These are phyloP conservation scores for Sanghuangporus weigelae DNA, from an alignment of 1,284 basidiomycete species.

Conservation along the genomic window DNA sequence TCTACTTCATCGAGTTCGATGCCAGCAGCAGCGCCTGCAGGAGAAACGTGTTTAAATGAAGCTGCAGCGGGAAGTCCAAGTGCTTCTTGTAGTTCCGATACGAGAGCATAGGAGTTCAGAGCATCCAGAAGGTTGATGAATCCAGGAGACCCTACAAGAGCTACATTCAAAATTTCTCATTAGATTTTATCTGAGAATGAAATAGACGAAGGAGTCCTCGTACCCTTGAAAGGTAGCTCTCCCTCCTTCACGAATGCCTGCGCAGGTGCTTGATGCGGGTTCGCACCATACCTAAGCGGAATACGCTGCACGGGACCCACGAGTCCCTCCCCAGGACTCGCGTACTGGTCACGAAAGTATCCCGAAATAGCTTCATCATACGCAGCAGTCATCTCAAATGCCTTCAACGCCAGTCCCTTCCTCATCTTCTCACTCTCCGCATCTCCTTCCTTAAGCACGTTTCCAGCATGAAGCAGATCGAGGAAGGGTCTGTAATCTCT, in stretches of 20 bases:
- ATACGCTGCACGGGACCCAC: constrained; percentile 78
- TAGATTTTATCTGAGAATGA: not conserved
- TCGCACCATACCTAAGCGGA: constrained; percentile 91
- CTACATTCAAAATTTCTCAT: constrained; percentile 35
- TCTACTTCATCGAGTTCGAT: constrained; percentile 80
- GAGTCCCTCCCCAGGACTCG: constrained; percentile 68
- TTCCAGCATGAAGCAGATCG: constrained; percentile 62
- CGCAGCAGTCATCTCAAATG: constrained; percentile 92
- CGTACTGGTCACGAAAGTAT: constrained; percentile 97
- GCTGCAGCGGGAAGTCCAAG: constrained; percentile 90
- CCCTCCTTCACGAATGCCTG: constrained; percentile 93
- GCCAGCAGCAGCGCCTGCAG: constrained; percentile 93
- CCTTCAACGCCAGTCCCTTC: constrained; percentile 89
- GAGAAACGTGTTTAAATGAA: constrained; percentile 99
- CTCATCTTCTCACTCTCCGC: constrained; percentile 62
- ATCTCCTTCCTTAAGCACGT: constrained; percentile 41
- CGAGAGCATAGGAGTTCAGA: constrained; percentile 95
- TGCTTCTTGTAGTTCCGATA: constrained; percentile 88
- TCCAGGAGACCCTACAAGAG: constrained; percentile 90
- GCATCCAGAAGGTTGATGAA: constrained; percentile 99
- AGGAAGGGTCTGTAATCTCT: constrained; percentile 89
- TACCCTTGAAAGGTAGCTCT: constrained; percentile 91
- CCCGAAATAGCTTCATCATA: constrained; percentile 96
- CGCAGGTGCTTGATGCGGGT: constrained; percentile 98
- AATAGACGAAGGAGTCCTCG: constrained; percentile 20